These are phyloP conservation scores for Taiwanofungus camphoratus DNA, from an alignment of 1,284 basidiomycete species.

Conservation along the genomic window DNA sequence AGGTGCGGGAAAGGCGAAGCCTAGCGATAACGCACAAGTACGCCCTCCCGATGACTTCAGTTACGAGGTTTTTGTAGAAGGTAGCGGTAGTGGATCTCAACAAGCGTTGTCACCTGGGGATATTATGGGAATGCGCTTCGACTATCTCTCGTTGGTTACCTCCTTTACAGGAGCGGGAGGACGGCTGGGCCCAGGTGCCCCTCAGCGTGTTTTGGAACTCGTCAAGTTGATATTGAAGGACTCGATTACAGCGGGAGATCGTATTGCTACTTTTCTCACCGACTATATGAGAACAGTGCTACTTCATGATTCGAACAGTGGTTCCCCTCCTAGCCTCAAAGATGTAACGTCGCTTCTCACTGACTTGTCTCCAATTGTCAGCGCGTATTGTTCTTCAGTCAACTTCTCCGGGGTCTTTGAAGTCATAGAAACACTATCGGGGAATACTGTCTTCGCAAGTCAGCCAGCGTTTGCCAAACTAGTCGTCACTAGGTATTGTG, in stretches of 20 bases:
- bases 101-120: conserved; percentile 47
- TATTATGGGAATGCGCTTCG: conserved; percentile 51
- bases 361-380: conserved; percentile 55
- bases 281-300: conserved; percentile 44
- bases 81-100: conserved; percentile 29
- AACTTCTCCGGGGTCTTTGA: conserved; percentile 64
- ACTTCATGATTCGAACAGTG: conserved; percentile 36
- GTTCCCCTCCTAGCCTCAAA: conserved; percentile 43
- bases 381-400: conserved; percentile 42
- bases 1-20: conserved; percentile 41
- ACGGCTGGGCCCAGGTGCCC: conserved; percentile 38
- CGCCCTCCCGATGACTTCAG: conserved; percentile 24
- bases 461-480: conserved; percentile 46
- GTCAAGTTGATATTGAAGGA: conserved; percentile 58
- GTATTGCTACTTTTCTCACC: conserved; percentile 45
- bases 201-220: conserved; percentile 52
- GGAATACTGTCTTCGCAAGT: conserved; percentile 43
- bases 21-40: conserved; percentile 30
- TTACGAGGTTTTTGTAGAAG: conserved; percentile 20
- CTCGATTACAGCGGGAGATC: conserved; percentile 31
- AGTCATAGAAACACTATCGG: conserved; percentile 43
- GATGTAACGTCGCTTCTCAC: conserved; percentile 49
- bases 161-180: conserved; percentile 56
- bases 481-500: conserved; percentile 56
- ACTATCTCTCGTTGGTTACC: conserved; percentile 59